Percentiles rank a stretch among this genome's conserved stretches.
These are phyloP conservation scores for Ogataea pini DNA, from an alignment of 805 yeast species.

Conservation along the genomic window DNA sequence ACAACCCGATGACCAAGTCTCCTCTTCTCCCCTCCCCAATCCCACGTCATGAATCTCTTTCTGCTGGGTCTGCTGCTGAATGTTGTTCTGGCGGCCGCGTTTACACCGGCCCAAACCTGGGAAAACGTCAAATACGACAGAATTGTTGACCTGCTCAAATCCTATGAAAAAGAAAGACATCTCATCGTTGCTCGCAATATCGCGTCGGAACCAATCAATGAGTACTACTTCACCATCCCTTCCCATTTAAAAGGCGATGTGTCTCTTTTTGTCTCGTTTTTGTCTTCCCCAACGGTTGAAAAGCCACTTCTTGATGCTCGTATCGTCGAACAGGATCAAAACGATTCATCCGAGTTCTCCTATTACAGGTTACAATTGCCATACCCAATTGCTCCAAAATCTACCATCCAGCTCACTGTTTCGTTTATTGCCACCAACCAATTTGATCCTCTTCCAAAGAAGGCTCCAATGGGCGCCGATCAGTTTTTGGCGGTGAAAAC, in stretches of 20 bases:
- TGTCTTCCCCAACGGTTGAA: conserved; percentile 20
- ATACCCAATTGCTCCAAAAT: conserved; percentile 66
- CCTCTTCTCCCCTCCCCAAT: too few species aligned
- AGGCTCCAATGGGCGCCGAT: conserved; percentile 55
- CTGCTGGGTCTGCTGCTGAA: conserved; percentile 2
- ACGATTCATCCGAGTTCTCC: conserved; percentile 27
- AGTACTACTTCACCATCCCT: conserved; percentile 63
- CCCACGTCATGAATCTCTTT: conserved; percentile 2
- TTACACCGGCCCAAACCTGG: conserved; percentile 39
- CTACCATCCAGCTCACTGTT: conserved; percentile 48
- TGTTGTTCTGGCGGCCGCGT: conserved; percentile 14
- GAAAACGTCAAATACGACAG: conserved; percentile 59
- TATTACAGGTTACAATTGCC: conserved; percentile 58
- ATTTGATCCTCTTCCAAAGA: conserved; percentile 63
- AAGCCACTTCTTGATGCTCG: conserved; percentile 25
- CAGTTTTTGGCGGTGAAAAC: conserved; percentile 62
- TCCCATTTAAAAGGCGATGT: conserved; percentile 34
- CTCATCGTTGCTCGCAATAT: conserved; percentile 60
- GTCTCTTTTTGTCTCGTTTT: conserved; percentile 29
- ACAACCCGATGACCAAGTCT: too few species aligned
- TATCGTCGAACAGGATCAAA: conserved; percentile 15
- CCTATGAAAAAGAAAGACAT: conserved; percentile 65
- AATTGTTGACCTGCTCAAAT: conserved; percentile 60
- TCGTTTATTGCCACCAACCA: conserved; percentile 49
- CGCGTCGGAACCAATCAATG: conserved; percentile 51